A percentile compares a stretch with the other conserved stretches of the same genome.
Evolutionary conservation across 2,329 filamentous ascomycete species (phyloP).

Genomic region (Orbilia blumenaviensis): DNA sequence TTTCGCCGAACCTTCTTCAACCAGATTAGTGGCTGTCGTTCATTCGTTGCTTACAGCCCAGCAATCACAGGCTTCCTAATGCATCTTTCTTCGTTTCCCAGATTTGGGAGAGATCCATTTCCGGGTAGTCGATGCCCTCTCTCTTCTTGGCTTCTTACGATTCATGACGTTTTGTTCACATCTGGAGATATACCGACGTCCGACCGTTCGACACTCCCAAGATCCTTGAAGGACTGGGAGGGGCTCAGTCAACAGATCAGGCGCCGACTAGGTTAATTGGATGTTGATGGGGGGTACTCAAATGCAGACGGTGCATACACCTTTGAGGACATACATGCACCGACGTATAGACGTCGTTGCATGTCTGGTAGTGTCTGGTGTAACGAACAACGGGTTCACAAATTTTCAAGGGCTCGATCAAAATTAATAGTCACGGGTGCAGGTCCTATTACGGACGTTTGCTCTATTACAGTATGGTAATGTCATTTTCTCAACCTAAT

Average conservation of each 20-base stretch:
- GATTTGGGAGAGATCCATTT: constrained; percentile 16
- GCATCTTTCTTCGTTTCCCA: constrained; percentile 38
- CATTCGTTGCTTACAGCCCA: constrained; percentile 17
- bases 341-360: neutral
- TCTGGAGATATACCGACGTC: constrained; percentile 7
- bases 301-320: neutral
- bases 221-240: constrained; percentile 7
- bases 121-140: constrained; percentile 30
- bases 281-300: neutral
- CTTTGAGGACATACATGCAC: neutral
- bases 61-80: constrained; percentile 40
- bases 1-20: constrained; percentile 53
- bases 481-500: constrained; percentile 11
- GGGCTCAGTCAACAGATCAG: constrained; percentile 4
- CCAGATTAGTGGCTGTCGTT: constrained; percentile 22
- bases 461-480: constrained; percentile 28
- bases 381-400: neutral
- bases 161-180: constrained; percentile 1
- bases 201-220: neutral
- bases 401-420: neutral
- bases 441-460: neutral
- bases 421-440: constrained; percentile 8
- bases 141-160: constrained; percentile 23
- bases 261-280: neutral
- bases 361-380: neutral